Conservation (phyloP, 768 basidiomycete species). For the Lentinula guzmanii region DNA sequence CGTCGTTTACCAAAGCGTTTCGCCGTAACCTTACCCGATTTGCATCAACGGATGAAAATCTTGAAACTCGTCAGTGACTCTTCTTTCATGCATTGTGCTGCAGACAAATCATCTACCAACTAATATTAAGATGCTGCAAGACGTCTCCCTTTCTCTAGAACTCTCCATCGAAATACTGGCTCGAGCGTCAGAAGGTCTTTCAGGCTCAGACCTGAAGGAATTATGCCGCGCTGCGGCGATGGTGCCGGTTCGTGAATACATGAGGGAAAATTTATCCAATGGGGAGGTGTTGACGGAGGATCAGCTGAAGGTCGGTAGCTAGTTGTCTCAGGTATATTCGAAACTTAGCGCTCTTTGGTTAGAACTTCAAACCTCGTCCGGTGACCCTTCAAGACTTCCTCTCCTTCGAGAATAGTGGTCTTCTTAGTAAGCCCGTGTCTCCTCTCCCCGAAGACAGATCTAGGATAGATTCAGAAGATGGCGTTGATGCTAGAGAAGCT, state of each 20-base stretch:
- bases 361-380: constrained; percentile 6
- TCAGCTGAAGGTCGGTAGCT: not conserved
- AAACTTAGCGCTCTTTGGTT: not conserved
- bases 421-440: not conserved
- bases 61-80: constrained; percentile 56
- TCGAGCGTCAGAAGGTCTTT: constrained; percentile 61
- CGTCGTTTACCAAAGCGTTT: constrained; percentile 99
- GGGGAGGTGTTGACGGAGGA: constrained; percentile 39
- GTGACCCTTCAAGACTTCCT: constrained; percentile 4
- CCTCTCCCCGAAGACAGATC: not conserved
- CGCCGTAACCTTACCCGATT: constrained; percentile 73
- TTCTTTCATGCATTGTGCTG: not conserved
- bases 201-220: constrained; percentile 90
- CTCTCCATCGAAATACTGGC: constrained; percentile 66
- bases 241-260: constrained; percentile 83
- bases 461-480: constrained; percentile 1
- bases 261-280: constrained; percentile 44
- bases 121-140: constrained; percentile 69
- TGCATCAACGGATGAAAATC: constrained; percentile 78
- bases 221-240: constrained; percentile 92
- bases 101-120: not conserved
- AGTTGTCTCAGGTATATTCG: not conserved
- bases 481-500: not conserved
- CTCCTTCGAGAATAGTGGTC: not conserved
- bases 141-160: constrained; percentile 56